Evolutionary conservation across 306 rosid species (phyloP), one percentile per base, ranked within the genome.

Genomic region (Cicer cuneatum): DNA sequence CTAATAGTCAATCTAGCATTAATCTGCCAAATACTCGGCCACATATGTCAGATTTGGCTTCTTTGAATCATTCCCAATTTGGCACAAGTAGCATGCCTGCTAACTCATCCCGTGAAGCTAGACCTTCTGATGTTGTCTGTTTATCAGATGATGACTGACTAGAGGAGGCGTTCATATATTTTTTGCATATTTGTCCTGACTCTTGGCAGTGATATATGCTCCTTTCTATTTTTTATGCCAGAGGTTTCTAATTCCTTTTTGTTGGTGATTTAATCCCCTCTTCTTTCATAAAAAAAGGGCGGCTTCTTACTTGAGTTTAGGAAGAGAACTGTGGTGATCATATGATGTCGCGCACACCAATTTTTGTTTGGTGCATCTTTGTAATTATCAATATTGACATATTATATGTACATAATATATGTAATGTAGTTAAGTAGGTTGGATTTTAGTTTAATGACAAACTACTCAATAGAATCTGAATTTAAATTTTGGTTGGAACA

Each of bases 101-200:
- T 33, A 84, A 72, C 70, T 51, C 85, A 6, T 47, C 70, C 40
- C 70, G 49, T 68, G 74, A 81, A 45, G 61, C 79, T 18, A 77
- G 69, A 71, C 52, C 54, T 7, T 5, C 66, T n/a, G 86, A 87
- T 24, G 33, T 89, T 42, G 98, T 91, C 39, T 93, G 83, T 81
- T 83, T 93, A 82, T 93, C 98, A 0, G 97, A 93, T 52, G 96
- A 88, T 64, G 97, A 91, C 66, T 89, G 83, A 87, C 87, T 76
- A 40, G 35, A 7, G 53, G 14, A 14, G 64, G 66, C 18, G 52
- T 45, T 57, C 13, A 56, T 4, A 11, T n/a, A 24, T 4, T 65
- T 35, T 60, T 66, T 47, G 6, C 41, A 10, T 14, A 56, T 42
- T 78, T 73, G 72, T 52, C 52, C 75, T 5, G 62, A 72, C 83